phyloP scores from a whole-genome alignment of 345 rosid species.

The Hirschfeldia incana region DNA sequence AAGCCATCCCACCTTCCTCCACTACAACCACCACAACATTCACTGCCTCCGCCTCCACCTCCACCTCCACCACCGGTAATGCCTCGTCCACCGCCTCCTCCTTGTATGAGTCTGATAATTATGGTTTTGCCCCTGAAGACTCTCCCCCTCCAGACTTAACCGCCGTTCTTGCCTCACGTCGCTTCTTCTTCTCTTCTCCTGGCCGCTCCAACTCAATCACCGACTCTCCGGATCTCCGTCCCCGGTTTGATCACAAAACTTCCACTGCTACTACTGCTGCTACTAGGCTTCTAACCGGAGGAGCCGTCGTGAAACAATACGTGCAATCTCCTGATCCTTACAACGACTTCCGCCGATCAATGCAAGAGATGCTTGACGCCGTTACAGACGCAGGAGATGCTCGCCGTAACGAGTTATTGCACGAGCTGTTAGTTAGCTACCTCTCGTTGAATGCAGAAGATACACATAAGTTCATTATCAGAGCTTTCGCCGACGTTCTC shows the following conservation, averaged over 20 bases:
- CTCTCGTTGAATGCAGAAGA: conserved; percentile 62
- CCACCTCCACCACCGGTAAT: conserved; percentile 14
- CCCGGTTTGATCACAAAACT: neutral
- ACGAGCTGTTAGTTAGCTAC: conserved; percentile 74
- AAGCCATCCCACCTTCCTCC: conserved; percentile 21
- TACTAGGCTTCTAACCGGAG: conserved; percentile 43
- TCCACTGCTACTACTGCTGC: conserved; percentile 4
- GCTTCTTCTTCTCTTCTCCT: conserved; percentile 91
- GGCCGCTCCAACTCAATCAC: conserved; percentile 89
- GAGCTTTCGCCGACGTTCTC: conserved; percentile 72
- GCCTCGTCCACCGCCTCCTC: conserved; percentile 28
- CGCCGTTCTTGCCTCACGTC: conserved; percentile 67
- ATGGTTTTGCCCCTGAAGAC: conserved; percentile 26
- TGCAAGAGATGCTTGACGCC: conserved; percentile 92
- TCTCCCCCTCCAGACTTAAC: conserved; percentile 63
- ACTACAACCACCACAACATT: conserved; percentile 21
- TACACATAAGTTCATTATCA: conserved; percentile 68
- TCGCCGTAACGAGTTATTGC: conserved; percentile 68
- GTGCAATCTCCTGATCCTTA: conserved; percentile 75
- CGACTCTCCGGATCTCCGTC: conserved; percentile 47
- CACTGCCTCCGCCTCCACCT: conserved; percentile 28
- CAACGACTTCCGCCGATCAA: conserved; percentile 68
- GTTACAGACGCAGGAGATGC: conserved; percentile 43
- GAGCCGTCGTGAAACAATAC: conserved; percentile 62
- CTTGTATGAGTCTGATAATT: neutral